These are phyloP conservation scores for Paralagenidium karlingii DNA, from an alignment of 352 stramenopile species.

Conservation along the genomic window DNA sequence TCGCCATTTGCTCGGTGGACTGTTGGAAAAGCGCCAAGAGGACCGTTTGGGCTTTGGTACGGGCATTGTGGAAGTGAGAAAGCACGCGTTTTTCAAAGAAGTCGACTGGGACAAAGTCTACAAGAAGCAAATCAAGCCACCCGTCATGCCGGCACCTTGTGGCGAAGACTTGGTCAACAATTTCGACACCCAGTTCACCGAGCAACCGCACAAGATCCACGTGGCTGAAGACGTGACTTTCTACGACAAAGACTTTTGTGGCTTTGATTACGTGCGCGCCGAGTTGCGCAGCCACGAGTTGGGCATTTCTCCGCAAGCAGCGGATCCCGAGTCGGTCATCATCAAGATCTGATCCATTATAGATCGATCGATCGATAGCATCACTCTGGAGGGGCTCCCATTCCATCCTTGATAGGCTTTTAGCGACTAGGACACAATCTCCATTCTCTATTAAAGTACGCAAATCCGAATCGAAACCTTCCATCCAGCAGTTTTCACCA, in stretches of 20 bases:
- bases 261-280: constrained; percentile 69
- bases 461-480: too few species aligned
- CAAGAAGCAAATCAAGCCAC: constrained; percentile 40
- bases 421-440: too few species aligned
- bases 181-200: constrained; percentile 79
- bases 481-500: too few species aligned
- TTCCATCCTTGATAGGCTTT: too few species aligned
- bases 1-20: constrained; percentile 43
- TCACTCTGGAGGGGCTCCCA: too few species aligned
- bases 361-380: too few species aligned
- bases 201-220: constrained; percentile 61
- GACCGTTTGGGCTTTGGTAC: constrained; percentile 50
- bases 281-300: constrained; percentile 1
- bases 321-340: too few species aligned
- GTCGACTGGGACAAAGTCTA: constrained; percentile 69
- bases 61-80: constrained; percentile 50
- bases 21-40: constrained; percentile 77
- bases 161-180: constrained; percentile 70
- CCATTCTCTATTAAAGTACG: too few species aligned
- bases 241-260: constrained; percentile 64
- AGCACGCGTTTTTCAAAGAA: constrained; percentile 64
- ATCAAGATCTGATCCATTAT: too few species aligned
- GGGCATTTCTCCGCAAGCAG: too few species aligned
- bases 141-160: constrained; percentile 43
- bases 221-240: constrained; percentile 46